phyloP scores from a whole-genome alignment of 2,329 filamentous ascomycete genomes.

The Xylariaceae sp. region DNA sequence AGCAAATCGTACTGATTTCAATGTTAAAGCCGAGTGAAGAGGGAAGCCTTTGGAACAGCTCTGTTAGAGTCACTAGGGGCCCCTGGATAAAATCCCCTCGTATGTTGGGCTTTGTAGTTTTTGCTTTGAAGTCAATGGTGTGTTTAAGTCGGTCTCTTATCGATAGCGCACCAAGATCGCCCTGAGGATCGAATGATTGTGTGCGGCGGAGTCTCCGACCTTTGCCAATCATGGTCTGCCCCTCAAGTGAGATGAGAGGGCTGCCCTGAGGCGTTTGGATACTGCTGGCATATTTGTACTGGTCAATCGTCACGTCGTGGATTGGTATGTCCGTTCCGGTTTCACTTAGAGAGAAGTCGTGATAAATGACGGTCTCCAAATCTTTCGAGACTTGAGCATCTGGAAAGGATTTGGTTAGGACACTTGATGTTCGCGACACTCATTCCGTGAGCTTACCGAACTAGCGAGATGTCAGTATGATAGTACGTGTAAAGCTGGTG shows the following conservation, averaged over 20 bases:
- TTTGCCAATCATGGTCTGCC: not conserved
- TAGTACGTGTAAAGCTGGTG: too few relatives aligned
- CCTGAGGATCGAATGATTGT: slow-evolving; percentile 22
- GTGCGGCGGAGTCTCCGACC: slow-evolving; percentile 23
- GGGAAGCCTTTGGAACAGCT: slow-evolving; percentile 36
- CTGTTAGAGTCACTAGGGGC: slow-evolving; percentile 37
- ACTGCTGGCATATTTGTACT: slow-evolving; percentile 35
- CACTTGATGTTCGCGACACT: slow-evolving; percentile 3
- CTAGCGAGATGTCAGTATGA: too few relatives aligned
- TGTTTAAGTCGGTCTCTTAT: slow-evolving; percentile 34
- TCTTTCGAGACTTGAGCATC: slow-evolving; percentile 44
- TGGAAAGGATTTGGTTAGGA: not conserved
- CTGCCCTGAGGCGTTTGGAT: slow-evolving; percentile 18
- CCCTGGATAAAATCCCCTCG: slow-evolving; percentile 37
- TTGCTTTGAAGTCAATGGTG: slow-evolving; percentile 37
- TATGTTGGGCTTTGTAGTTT: slow-evolving; percentile 40
- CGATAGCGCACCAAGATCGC: slow-evolving; percentile 17
- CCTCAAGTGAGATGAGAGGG: slow-evolving; percentile 1
- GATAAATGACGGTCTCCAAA: slow-evolving; percentile 38
- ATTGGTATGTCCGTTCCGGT: slow-evolving; percentile 40
- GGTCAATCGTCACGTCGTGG: slow-evolving; percentile 38
- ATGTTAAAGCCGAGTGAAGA: slow-evolving; percentile 37
- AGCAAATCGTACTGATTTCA: slow-evolving; percentile 36
- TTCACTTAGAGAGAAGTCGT: slow-evolving; percentile 42
- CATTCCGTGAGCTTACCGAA: not conserved